Evolutionary conservation across 2,329 filamentous ascomycete species (phyloP).

Genomic region (Arthrobotrys pseudoclavata): DNA sequence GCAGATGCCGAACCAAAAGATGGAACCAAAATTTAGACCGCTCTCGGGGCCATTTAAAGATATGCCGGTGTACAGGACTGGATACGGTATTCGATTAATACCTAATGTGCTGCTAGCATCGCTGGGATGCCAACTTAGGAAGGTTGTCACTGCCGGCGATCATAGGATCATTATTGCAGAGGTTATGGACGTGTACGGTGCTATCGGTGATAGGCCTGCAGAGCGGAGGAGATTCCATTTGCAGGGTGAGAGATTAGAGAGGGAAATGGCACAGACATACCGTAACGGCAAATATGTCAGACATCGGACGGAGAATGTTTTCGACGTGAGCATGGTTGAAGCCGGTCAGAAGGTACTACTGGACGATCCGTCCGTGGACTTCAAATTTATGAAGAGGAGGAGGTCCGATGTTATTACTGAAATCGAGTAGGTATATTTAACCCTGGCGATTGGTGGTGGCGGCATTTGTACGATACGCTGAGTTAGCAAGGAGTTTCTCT

Average conservation of each 20-base stretch:
- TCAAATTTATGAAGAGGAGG: constrained; percentile 47
- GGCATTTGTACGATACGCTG: constrained; percentile 31
- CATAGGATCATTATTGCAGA: constrained; percentile 54
- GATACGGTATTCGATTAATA: constrained; percentile 47
- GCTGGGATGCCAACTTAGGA: constrained; percentile 49
- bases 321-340: constrained; percentile 51
- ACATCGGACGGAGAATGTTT: constrained; percentile 52
- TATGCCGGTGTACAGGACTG: constrained; percentile 50
- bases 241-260: constrained; percentile 43
- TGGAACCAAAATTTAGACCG: constrained; percentile 50
- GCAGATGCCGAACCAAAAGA: constrained; percentile 28
- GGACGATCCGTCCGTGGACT: constrained; percentile 42
- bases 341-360: constrained; percentile 43
- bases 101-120: constrained; percentile 45
- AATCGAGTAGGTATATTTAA: constrained; percentile 22
- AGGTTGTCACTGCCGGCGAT: constrained; percentile 40
- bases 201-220: constrained; percentile 42
- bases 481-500: constrained; percentile 2
- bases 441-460: not conserved
- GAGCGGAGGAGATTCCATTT: constrained; percentile 53
- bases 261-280: constrained; percentile 58
- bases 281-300: constrained; percentile 57
- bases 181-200: constrained; percentile 56
- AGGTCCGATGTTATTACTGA: constrained; percentile 42
- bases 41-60: constrained; percentile 42